A percentile compares a stretch with the other conserved stretches of the same genome.
Evolutionary conservation across 768 basidiomycete genomes (phyloP).

Genomic region (button mushroom (Agaricus bisporus)): DNA sequence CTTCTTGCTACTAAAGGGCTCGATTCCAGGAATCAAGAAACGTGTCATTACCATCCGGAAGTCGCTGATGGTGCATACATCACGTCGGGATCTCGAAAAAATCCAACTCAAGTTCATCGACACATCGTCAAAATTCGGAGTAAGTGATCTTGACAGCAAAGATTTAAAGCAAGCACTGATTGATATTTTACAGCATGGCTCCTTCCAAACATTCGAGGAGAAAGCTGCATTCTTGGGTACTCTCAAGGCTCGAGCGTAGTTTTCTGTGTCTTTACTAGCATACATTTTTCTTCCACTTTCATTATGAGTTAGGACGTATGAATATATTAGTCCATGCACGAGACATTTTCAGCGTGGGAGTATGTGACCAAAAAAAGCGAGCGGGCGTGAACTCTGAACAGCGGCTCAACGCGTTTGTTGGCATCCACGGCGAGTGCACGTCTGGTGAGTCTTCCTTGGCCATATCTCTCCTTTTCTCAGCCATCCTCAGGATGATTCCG

Average conservation of each 20-base stretch:
- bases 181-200: constrained; percentile 64
- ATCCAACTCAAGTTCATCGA: constrained; percentile 98
- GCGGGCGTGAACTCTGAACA: constrained; percentile 19
- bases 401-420: constrained; percentile 24
- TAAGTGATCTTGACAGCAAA: constrained; percentile 33
- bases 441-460: not conserved
- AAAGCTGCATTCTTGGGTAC: constrained; percentile 92
- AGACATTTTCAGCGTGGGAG: not conserved
- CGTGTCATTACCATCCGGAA: constrained; percentile 97
- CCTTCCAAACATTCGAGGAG: constrained; percentile 96
- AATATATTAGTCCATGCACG: not conserved
- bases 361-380: not conserved
- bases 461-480: not conserved
- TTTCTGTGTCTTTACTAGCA: constrained; percentile 32
- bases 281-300: constrained; percentile 20
- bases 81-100: constrained; percentile 95
- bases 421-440: constrained; percentile 20
- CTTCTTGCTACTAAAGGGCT: constrained; percentile 96
- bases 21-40: constrained; percentile 94
- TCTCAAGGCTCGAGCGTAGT: constrained; percentile 74
- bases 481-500: constrained; percentile 60
- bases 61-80: constrained; percentile 94
- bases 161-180: not conserved
- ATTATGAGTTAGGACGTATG: not conserved
- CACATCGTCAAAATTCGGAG: constrained; percentile 95